Percentiles rank a stretch among this genome's conserved stretches.
phyloP scores from a whole-genome alignment of 352 stramenopile genomes.

The Thalassiosira hispida region DNA sequence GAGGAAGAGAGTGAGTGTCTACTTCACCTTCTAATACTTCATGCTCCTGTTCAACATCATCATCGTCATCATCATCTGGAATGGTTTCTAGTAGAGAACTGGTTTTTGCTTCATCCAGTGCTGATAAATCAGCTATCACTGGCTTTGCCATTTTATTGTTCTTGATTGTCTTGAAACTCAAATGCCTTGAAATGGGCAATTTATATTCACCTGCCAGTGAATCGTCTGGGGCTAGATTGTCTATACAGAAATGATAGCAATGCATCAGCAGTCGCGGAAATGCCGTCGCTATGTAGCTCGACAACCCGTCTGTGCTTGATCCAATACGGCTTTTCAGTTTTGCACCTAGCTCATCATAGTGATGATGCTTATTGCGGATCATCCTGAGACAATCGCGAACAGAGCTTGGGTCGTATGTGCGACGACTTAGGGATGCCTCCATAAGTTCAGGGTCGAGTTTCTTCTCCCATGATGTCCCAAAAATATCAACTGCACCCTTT shows the following conservation, averaged over 20 bases:
- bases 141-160: conserved; percentile 11
- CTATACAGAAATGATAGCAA: conserved; percentile 80
- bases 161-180: conserved; percentile 1
- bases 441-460: conserved; percentile 83
- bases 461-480: conserved; percentile 85
- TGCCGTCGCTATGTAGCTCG: conserved; percentile 77
- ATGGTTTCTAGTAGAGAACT: conserved; percentile 35
- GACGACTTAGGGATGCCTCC: conserved; percentile 79
- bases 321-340: conserved; percentile 62
- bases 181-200: conserved; percentile 26
- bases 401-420: conserved; percentile 87
- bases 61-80: conserved; percentile 30
- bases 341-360: conserved; percentile 86
- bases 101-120: conserved; percentile 13
- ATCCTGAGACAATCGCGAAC: conserved; percentile 85
- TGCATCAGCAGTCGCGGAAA: conserved; percentile 88
- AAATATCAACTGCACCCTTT: conserved; percentile 72
- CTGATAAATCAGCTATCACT: conserved; percentile 5
- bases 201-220: conserved; percentile 65
- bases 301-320: conserved; percentile 68
- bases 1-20: not conserved
- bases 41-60: conserved; percentile 11
- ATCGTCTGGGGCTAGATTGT: conserved; percentile 60
- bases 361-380: conserved; percentile 89
- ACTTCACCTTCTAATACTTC: conserved; percentile 3